These are phyloP conservation scores for Aureobasidium sp. DNA, from an alignment of 2,329 filamentous ascomycete species.

Conservation along the genomic window DNA sequence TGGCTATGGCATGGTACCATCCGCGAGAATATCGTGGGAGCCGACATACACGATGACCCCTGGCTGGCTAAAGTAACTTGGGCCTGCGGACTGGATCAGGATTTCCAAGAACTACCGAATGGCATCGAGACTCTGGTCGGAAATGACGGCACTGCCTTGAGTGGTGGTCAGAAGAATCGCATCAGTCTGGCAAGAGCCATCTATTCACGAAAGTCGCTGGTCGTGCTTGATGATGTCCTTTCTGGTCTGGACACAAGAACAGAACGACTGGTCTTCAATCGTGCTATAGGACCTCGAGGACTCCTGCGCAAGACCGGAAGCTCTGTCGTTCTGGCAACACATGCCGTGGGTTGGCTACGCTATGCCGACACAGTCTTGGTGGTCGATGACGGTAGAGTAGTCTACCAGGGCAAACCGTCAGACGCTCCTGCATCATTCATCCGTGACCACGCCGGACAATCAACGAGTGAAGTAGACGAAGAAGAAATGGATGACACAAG, in stretches of 20 bases:
- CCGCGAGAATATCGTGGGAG: constrained; percentile 71
- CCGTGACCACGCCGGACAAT: neutral
- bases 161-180: constrained; percentile 77
- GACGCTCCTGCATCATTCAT: constrained; percentile 8
- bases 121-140: constrained; percentile 77
- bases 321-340: constrained; percentile 41
- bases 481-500: neutral
- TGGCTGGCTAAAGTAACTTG: constrained; percentile 65
- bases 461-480: neutral
- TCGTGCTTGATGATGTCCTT: constrained; percentile 79
- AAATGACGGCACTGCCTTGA: constrained; percentile 76
- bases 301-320: constrained; percentile 34
- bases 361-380: constrained; percentile 38
- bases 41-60: constrained; percentile 60
- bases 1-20: constrained; percentile 82
- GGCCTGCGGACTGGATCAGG: constrained; percentile 67
- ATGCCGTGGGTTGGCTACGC: constrained; percentile 31
- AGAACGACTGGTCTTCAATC: constrained; percentile 36
- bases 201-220: constrained; percentile 69
- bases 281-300: constrained; percentile 37
- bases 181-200: constrained; percentile 72
- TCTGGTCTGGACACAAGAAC: constrained; percentile 60
- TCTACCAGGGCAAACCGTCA: constrained; percentile 6
- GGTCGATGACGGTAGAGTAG: constrained; percentile 14
- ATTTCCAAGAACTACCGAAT: constrained; percentile 67